Evolutionary conservation across 306 rosid genomes (phyloP).

Genomic region (Cicer chorassanicum): DNA sequence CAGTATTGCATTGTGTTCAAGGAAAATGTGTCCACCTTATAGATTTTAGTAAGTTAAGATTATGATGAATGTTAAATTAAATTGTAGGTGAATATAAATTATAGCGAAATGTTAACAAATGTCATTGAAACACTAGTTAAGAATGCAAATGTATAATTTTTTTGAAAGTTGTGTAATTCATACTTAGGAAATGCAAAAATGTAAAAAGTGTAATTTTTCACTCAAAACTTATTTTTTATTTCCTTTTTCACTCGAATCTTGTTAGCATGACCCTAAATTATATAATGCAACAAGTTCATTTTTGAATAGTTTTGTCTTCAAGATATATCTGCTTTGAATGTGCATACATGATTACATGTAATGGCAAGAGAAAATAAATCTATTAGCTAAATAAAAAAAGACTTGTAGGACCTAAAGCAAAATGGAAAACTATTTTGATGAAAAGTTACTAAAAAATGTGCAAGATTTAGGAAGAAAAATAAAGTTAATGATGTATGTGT

Average conservation of each 20-base stretch:
- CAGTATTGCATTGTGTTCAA: conserved; percentile 21
- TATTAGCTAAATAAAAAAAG: background rate
- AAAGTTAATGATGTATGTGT: too few species aligned
- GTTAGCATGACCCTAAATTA: background rate
- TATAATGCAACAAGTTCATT: background rate
- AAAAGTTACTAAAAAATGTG: background rate
- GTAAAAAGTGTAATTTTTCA: too few species aligned
- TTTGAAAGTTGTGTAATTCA: too few species aligned
- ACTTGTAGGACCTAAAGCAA: background rate
- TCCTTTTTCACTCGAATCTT: too few species aligned
- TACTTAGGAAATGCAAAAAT: too few species aligned
- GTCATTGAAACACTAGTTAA: too few species aligned
- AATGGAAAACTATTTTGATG: background rate
- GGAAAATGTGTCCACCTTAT: background rate
- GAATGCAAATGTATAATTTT: too few species aligned
- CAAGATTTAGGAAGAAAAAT: background rate
- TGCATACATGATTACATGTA: conserved; percentile 28
- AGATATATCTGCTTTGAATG: background rate
- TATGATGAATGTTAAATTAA: background rate
- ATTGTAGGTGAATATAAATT: background rate
- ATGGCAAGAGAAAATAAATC: background rate
- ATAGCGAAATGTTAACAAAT: too few species aligned
- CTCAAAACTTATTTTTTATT: too few species aligned
- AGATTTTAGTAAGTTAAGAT: background rate
- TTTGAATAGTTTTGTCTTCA: background rate